Conservation (phyloP, 1,284 basidiomycete species). For the Sporisorium sorghi region DNA sequence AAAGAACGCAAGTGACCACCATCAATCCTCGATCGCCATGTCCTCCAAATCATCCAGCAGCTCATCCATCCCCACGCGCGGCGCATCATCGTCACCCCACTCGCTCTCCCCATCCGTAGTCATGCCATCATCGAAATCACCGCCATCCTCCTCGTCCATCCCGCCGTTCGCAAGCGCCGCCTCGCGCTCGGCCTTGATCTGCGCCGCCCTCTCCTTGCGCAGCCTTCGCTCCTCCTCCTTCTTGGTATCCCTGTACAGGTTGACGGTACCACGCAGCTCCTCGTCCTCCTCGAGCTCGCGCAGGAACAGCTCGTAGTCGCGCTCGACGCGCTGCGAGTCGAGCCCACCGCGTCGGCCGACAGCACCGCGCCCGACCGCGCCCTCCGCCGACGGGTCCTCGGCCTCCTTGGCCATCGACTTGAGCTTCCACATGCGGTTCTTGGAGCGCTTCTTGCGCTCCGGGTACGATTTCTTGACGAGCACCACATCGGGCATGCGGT, state of each 20-base stretch:
- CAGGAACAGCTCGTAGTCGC: slow-evolving; percentile 96
- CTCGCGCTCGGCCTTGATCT: slow-evolving; percentile 61
- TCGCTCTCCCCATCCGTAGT: slow-evolving; percentile 72
- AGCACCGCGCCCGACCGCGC: slow-evolving; percentile 78
- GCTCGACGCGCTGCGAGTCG: slow-evolving; percentile 92
- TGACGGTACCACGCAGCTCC: slow-evolving; percentile 88
- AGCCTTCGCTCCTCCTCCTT: slow-evolving; percentile 56
- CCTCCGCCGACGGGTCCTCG: slow-evolving; percentile 72
- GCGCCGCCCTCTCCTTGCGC: slow-evolving; percentile 66
- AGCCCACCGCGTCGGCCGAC: slow-evolving; percentile 89
- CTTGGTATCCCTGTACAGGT: slow-evolving; percentile 80
- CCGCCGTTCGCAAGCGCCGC: slow-evolving; percentile 71
- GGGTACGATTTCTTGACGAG: slow-evolving; percentile 97
- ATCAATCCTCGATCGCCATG: slow-evolving; percentile 58
- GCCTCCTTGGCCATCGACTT: slow-evolving; percentile 93
- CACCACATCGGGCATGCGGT: slow-evolving; percentile 87
- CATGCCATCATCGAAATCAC: slow-evolving; percentile 58
- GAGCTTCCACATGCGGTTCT: slow-evolving; percentile 86
- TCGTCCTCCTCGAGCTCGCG: slow-evolving; percentile 95
- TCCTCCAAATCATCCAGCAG: slow-evolving; percentile 89
- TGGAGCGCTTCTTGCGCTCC: slow-evolving; percentile 89
- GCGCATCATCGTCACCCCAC: slow-evolving; percentile 80
- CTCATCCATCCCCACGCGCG: slow-evolving; percentile 78
- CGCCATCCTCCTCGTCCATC: slow-evolving; percentile 71
- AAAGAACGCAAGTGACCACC: not conserved